Evolutionary conservation across 768 basidiomycete species (phyloP), one percentile per base, ranked within the genome.

Genomic region (Tulasnella calospora): DNA sequence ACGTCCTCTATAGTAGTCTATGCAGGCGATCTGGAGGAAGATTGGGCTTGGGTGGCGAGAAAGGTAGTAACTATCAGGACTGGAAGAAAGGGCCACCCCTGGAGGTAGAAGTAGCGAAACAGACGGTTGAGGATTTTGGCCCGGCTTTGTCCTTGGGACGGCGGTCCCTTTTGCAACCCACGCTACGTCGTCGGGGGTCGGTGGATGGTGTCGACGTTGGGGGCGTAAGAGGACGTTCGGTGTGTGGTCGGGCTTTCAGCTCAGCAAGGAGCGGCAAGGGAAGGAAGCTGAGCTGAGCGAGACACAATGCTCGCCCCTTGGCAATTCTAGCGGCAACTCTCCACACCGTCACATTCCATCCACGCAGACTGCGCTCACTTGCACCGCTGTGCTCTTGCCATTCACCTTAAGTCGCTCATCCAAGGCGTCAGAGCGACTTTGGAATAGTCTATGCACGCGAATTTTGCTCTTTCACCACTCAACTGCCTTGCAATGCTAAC

Each of bases 251-350:
- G 61, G 61, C 61, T 67, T 67, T 67, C 1, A 67, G 61, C 61
- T 67, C 61, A 67, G 61, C 61, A 67, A 67, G 61, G 61, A 67
- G 61, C 61, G 61, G 61, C 33, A 67, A 67, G 61, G 61, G 61
- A 67, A 67, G 61, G 61, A 67, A 67, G 61, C 61, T 67, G 61
- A 67, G 61, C 61, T 67, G 61, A 67, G 61, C 61, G 61, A 67
- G 61, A 67, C 61, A 67, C 61, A 67, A 67, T 15, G 61, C 61
- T 67, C 61, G 61, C 61, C 61, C 61, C 61, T 67, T 67, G 61
- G 61, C 61, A 67, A 67, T 67, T 67, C 61, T 67, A 67, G 61
- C 61, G 61, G 61, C 30, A 67, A 67, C 61, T 67, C 33, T 35
- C 61, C 61, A 67, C 61, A 35, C 61, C 8, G 27, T 67, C 61